Evolutionary conservation across 208 protist species (phyloP).

Genomic region (Phytomonas francai): DNA sequence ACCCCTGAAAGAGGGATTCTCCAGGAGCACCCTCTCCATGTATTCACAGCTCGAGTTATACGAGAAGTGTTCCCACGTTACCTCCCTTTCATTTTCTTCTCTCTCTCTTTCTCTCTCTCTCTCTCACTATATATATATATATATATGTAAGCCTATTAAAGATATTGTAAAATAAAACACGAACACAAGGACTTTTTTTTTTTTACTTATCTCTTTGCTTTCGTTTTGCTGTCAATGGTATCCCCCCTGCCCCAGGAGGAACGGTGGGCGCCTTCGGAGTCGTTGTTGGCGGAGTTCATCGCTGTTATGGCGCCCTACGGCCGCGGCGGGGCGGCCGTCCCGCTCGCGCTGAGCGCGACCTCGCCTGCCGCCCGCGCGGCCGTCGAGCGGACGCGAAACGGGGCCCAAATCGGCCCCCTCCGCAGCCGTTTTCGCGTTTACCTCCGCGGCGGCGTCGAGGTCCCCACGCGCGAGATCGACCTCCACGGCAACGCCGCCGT

Average conservation of each 20-base stretch:
- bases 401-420: not conserved
- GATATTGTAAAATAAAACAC: not conserved
- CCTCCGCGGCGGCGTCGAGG: not conserved
- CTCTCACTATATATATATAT: too few relatives aligned
- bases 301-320: not conserved
- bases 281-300: conserved; percentile 2
- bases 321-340: not conserved
- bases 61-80: not conserved
- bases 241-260: not conserved
- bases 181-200: not conserved
- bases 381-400: not conserved
- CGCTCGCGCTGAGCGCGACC: not conserved
- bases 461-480: not conserved
- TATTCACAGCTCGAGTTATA: not conserved
- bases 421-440: not conserved
- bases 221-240: not conserved
- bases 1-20: not conserved
- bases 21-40: not conserved
- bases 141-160: not conserved
- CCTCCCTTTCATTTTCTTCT: too few relatives aligned
- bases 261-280: not conserved
- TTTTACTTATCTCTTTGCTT: not conserved
- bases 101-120: not conserved
- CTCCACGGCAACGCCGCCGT: not conserved
- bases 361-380: not conserved